Percentiles rank a stretch among this genome's conserved stretches.
phyloP scores from a whole-genome alignment of 108 stramenopile species.

The Aurantiochytrium sp. region DNA sequence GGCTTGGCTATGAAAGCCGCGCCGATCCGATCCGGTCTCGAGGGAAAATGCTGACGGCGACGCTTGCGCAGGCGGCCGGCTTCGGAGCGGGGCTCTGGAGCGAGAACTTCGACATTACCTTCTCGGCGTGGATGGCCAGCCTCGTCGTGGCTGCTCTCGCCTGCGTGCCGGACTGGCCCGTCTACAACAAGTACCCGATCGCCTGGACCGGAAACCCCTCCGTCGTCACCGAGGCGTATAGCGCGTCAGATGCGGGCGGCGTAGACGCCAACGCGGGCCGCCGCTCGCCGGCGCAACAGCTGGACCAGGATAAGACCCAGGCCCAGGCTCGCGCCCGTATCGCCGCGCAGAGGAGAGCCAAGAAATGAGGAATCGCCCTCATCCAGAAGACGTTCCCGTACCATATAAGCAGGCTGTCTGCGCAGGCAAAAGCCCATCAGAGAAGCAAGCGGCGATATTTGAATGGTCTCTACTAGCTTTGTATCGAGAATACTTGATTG shows the following conservation, averaged over 20 bases:
- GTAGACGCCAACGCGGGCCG: neutral
- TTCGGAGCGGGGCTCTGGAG: neutral
- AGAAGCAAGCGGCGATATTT: too few relatives aligned
- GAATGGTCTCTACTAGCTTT: too few relatives aligned
- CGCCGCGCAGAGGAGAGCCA: neutral
- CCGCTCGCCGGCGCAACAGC: neutral
- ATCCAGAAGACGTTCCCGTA: too few relatives aligned
- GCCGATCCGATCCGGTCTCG: too few relatives aligned
- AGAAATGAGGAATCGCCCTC: neutral
- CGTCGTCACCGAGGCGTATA: neutral
- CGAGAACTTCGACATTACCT: neutral
- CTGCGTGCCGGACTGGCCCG: neutral
- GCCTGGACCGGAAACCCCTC: neutral
- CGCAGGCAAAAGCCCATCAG: too few relatives aligned
- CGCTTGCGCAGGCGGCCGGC: neutral
- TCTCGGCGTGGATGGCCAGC: neutral
- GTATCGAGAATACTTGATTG: too few relatives aligned
- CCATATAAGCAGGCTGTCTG: too few relatives aligned
- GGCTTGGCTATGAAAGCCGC: neutral
- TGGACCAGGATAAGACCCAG: neutral
- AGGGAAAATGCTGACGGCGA: too few relatives aligned
- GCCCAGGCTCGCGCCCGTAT: neutral
- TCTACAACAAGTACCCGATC: neutral
- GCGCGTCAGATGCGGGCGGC: too few relatives aligned
- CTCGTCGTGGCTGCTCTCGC: neutral